These are phyloP conservation scores for Chytriomyces confervae DNA, from an alignment of 192 early-diverging fungal genomes.

Conservation along the genomic window DNA sequence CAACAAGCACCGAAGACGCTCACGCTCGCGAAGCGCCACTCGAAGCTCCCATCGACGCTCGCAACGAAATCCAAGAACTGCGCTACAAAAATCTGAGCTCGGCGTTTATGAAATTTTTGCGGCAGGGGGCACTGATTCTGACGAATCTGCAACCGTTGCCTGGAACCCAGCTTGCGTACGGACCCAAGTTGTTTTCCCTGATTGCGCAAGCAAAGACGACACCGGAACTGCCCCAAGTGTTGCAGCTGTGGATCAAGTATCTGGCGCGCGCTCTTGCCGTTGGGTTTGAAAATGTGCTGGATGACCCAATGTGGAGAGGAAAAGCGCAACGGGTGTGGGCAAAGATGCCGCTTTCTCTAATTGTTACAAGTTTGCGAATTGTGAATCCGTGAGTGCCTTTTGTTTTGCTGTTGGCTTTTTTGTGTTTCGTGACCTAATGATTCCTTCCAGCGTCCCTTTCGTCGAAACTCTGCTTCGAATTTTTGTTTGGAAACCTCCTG, in stretches of 20 bases:
- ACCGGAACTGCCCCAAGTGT: conserved; percentile 24
- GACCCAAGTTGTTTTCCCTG: conserved; percentile 7
- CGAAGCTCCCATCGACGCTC: not conserved
- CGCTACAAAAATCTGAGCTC: not conserved
- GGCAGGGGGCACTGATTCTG: not conserved
- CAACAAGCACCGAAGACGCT: not conserved
- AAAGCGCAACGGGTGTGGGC: conserved; percentile 42
- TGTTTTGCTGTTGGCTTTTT: not conserved
- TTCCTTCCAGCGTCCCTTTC: conserved; percentile 39
- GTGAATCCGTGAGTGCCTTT: conserved; percentile 41
- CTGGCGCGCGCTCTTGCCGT: conserved; percentile 32
- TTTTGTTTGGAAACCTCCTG: conserved; percentile 51
- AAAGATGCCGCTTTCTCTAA: conserved; percentile 38
- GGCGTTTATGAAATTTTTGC: conserved; percentile 7
- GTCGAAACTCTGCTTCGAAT: conserved; percentile 43
- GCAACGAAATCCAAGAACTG: conserved; percentile 11
- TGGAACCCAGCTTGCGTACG: not conserved
- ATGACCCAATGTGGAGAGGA: conserved; percentile 41
- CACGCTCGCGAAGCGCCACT: not conserved
- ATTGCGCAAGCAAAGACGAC: conserved; percentile 2
- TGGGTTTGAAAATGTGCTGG: conserved; percentile 42
- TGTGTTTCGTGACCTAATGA: not conserved
- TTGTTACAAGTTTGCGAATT: conserved; percentile 40
- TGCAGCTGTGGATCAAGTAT: conserved; percentile 29
- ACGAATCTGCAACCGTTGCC: not conserved